Base-by-base conservation (phyloP, 139 green algal genomes). In the Spirogloea muscicola region DNA sequence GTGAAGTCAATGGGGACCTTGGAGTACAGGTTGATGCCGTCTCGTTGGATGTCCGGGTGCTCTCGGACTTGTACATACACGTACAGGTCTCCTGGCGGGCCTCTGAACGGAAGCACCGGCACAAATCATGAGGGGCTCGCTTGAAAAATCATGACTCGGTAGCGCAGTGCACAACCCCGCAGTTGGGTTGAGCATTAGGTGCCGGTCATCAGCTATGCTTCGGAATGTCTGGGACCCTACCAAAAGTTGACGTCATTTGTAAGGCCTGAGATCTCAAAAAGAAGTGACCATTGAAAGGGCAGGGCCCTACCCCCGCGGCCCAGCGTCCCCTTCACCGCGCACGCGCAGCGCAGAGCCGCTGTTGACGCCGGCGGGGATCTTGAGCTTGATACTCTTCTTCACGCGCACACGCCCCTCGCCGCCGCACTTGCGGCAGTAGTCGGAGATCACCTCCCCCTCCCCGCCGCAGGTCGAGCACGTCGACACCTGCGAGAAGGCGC, bases 1-100 rank as follows among this genome's bases (percentile, higher is more conserved):
- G 93, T 82, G 67, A 90, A 94, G 7, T 79, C 77, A 61, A 96
- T 82, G 68, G 87, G 82, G 43, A 92, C 85, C 41, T 88, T 91
- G 18, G 79, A 90, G 84, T 96, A 89, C 60, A 99, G 93, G 58
- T 92, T 96, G 21, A 86, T 88, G 48, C 89, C 91, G n/a, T 98
- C 92, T 1, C 94, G 81, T 31, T 78, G 65, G 75, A 99, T 85
- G 62, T 95, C 85, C 0, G 89, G 82, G 78, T 98, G 89, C 1
- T 87, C 58, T 69, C 87, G 88, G 6, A 98, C 93, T 3, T 36
- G 70, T 44, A 97, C 88, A 75, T 93, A 96, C n/a, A 98, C 94
- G 68, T 94, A 96, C 38, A 99, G 79, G 84, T 99, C 92, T 31
- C 94, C 94, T 0, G 81, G 43, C 42, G 87, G 82, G 21, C 72